These are phyloP conservation scores for Lachnellula willkommii DNA, from an alignment of 2,329 filamentous ascomycete genomes.

Conservation along the genomic window DNA sequence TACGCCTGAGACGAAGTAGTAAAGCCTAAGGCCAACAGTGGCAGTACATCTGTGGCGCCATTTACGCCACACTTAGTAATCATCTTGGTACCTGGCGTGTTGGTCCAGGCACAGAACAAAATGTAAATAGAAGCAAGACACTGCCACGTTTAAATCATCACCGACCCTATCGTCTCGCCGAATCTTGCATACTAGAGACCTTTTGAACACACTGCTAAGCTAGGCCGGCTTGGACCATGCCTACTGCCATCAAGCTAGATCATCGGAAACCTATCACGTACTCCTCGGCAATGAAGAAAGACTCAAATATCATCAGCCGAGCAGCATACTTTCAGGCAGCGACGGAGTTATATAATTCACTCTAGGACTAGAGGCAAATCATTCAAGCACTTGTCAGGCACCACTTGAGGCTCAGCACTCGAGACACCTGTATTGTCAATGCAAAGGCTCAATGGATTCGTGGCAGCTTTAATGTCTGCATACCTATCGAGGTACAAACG, in stretches of 20 bases:
- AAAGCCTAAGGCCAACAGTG: too few relatives aligned
- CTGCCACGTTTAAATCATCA: too few relatives aligned
- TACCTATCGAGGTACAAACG: constrained; percentile 28
- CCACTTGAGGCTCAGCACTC: constrained; percentile 23
- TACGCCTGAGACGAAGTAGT: too few relatives aligned
- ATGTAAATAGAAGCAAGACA: too few relatives aligned
- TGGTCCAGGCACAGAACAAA: too few relatives aligned
- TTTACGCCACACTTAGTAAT: too few relatives aligned
- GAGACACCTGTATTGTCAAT: constrained; percentile 23
- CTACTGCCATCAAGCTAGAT: constrained; percentile 3
- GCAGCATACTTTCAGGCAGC: constrained; percentile 5
- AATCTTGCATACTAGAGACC: too few relatives aligned
- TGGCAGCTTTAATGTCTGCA: constrained; percentile 34
- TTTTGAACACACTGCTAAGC: too few relatives aligned
- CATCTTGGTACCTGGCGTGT: too few relatives aligned
- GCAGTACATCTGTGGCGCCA: too few relatives aligned
- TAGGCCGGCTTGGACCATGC: neutral
- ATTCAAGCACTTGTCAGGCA: constrained; percentile 24
- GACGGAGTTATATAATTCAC: constrained; percentile 18
- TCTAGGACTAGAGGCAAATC: constrained; percentile 10
- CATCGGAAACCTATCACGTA: constrained; percentile 3
- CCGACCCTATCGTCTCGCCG: too few relatives aligned
- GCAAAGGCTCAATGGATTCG: constrained; percentile 27
- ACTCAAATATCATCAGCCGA: constrained; percentile 7
- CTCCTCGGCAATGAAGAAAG: constrained; percentile 6